Percentiles rank a stretch among this genome's conserved stretches.
phyloP scores from a whole-genome alignment of 345 rosid species.

The Acer yangbiense region DNA sequence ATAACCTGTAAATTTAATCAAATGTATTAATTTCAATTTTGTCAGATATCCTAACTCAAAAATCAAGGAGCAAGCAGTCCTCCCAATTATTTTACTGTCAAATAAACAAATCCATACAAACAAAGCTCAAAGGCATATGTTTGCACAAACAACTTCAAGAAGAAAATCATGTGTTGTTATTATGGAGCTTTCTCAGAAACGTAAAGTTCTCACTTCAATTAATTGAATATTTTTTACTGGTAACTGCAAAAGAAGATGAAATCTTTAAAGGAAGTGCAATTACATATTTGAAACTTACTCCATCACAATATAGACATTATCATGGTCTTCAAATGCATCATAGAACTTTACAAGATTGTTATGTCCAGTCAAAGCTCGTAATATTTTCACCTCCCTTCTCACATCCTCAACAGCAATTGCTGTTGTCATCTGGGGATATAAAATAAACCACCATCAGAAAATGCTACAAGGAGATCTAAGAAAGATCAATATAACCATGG shows the following conservation, averaged over 20 bases:
- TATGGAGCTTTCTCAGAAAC: background rate
- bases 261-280: background rate
- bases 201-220: background rate
- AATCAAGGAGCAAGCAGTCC: constrained; percentile 5
- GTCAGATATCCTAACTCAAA: constrained; percentile 7
- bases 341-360: constrained; percentile 76
- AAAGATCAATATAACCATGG: background rate
- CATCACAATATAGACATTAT: constrained; percentile 87
- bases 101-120: background rate
- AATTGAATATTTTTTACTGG: background rate
- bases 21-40: constrained; percentile 8
- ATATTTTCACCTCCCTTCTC: constrained; percentile 92
- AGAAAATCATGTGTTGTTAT: background rate
- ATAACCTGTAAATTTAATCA: constrained; percentile 62
- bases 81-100: background rate
- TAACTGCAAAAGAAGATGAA: constrained; percentile 10
- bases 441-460: constrained; percentile 17
- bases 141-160: background rate
- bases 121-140: background rate
- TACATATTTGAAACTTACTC: constrained; percentile 61
- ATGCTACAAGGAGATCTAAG: background rate
- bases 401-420: constrained; percentile 97
- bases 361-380: constrained; percentile 89
- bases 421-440: constrained; percentile 78
- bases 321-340: constrained; percentile 86